Percentiles rank a stretch among this genome's conserved stretches.
Evolutionary conservation across 2,329 filamentous ascomycete genomes (phyloP).

Genomic region (Pyrenophora teres): DNA sequence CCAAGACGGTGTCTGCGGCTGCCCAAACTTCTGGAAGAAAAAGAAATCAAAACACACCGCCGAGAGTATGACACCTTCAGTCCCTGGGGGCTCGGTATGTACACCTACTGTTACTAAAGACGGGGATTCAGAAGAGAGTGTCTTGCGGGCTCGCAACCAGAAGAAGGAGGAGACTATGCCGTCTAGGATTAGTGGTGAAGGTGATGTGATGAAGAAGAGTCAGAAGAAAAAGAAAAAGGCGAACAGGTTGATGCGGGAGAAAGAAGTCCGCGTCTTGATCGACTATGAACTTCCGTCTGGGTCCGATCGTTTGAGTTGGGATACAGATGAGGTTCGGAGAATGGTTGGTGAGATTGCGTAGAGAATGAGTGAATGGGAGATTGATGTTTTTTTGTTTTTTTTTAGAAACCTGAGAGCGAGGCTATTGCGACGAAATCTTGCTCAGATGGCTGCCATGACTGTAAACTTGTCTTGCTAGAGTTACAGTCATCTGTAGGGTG

Average conservation of each 20-base stretch:
- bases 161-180: no score
- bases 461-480: no score
- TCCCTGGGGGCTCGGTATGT: no score
- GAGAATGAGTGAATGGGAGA: no score
- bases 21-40: slow-evolving; percentile 28
- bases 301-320: slow-evolving; percentile 29
- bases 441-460: no score
- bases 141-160: no score
- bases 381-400: no score
- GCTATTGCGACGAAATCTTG: no score
- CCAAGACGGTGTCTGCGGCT: slow-evolving; percentile 34
- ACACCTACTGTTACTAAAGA: neutral
- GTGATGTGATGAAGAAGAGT: neutral
- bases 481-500: no score
- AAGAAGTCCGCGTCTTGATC: slow-evolving; percentile 1
- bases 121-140: no score
- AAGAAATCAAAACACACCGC: neutral
- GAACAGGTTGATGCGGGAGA: neutral
- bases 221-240: neutral
- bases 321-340: slow-evolving; percentile 29
- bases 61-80: neutral
- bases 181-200: no score
- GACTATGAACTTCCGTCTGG: slow-evolving; percentile 19
- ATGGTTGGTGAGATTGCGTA: slow-evolving; percentile 29
- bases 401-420: no score